These are phyloP conservation scores for Neltuma alba DNA, from an alignment of 306 rosid genomes.

Conservation along the genomic window DNA sequence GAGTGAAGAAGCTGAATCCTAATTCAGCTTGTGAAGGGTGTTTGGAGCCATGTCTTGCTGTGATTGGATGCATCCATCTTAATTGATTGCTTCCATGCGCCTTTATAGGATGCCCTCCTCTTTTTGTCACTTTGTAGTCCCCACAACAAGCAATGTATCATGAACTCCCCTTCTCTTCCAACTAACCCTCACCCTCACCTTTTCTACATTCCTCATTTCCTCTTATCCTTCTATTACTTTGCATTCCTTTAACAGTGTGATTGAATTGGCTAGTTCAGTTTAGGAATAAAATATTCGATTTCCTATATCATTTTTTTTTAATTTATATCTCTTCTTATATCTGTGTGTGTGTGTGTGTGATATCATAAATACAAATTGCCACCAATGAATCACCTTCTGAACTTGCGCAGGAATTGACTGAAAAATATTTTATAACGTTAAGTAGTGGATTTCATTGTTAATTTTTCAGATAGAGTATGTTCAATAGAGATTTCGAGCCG, in stretches of 20 bases:
- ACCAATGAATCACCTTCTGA: not conserved
- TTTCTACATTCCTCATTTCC: not conserved
- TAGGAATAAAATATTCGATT: too few relatives aligned
- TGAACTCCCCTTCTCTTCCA: slow-evolving; percentile 22
- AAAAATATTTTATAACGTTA: too few relatives aligned
- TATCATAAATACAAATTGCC: too few relatives aligned
- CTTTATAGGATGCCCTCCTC: slow-evolving; percentile 35
- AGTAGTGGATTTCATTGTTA: too few relatives aligned
- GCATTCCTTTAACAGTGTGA: too few relatives aligned
- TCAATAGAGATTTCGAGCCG: too few relatives aligned
- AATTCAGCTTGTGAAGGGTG: slow-evolving; percentile 11
- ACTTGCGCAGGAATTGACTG: not conserved
- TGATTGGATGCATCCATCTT: slow-evolving; percentile 41
- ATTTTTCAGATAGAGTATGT: not conserved
- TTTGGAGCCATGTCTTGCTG: slow-evolving; percentile 36
- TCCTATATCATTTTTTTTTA: too few relatives aligned
- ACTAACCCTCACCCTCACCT: not conserved
- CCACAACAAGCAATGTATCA: slow-evolving; percentile 48
- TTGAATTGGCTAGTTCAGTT: too few relatives aligned
- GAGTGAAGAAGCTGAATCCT: not conserved
- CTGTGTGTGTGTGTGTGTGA: too few relatives aligned
- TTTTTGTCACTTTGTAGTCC: slow-evolving; percentile 62
- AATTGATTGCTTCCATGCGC: slow-evolving; percentile 23
- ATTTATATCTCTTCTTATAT: too few relatives aligned
- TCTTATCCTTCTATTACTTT: too few relatives aligned